phyloP scores from a whole-genome alignment of 257 asterid species.

The Buddleja alternifolia region DNA sequence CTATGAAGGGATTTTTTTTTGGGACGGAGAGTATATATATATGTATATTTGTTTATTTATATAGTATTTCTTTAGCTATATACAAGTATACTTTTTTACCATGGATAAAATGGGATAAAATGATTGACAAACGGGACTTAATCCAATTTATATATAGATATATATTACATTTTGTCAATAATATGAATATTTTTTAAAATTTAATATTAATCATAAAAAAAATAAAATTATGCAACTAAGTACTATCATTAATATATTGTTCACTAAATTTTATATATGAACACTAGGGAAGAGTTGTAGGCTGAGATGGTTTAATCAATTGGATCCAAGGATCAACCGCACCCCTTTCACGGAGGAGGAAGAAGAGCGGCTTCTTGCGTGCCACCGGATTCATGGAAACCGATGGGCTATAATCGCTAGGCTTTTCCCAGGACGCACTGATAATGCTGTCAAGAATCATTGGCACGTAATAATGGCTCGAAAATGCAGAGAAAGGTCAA shows the following conservation, averaged over 20 bases:
- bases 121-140: no score
- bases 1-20: no score
- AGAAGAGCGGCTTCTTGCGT: constrained; percentile 78
- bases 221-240: constrained; percentile 1
- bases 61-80: no score
- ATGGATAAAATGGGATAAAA: no score
- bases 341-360: constrained; percentile 85
- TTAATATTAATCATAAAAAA: no score
- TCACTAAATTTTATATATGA: constrained; percentile 2
- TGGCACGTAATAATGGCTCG: constrained; percentile 96
- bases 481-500: constrained; percentile 67
- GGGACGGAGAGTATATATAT: no score
- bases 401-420: constrained; percentile 91
- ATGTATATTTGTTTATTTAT: no score
- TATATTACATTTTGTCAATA: no score
- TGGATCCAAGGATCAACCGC: constrained; percentile 84
- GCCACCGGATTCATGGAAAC: constrained; percentile 81
- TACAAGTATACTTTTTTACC: no score
- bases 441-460: constrained; percentile 90
- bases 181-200: no score
- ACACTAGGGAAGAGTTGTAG: constrained; percentile 84
- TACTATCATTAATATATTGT: neutral
- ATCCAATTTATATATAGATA: no score
- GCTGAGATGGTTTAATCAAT: constrained; percentile 92
- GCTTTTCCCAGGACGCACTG: constrained; percentile 85